Percentiles rank a stretch among this genome's conserved stretches.
Conservation (phyloP, 495 filamentous ascomycete species). For the Daldinia concentrica region DNA sequence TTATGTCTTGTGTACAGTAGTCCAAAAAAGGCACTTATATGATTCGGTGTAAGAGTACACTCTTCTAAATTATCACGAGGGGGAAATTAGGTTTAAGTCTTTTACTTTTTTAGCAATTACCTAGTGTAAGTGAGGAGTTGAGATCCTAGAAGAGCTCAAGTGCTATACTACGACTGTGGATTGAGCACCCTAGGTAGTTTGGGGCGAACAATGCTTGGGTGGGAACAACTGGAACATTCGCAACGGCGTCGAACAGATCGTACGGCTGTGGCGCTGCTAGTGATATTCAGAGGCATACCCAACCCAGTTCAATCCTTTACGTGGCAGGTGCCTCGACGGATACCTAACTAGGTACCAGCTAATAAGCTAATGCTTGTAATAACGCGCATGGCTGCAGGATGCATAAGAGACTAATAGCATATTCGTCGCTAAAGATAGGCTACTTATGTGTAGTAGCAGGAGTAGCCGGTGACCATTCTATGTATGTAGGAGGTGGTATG, state of each 20-base stretch:
- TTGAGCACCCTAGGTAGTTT: neutral
- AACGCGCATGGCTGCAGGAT: conserved; percentile 27
- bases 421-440: conserved; percentile 34
- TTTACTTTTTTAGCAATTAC: neutral
- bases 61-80: neutral
- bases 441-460: neutral
- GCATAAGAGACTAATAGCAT: conserved; percentile 26
- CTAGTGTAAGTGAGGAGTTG: neutral
- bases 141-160: neutral
- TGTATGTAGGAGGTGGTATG: no score
- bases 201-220: neutral
- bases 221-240: conserved; percentile 7
- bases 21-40: neutral
- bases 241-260: neutral
- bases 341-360: conserved; percentile 30
- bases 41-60: neutral
- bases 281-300: conserved; percentile 23
- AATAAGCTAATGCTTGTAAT: conserved; percentile 34
- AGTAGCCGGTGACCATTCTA: no score
- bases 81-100: conserved; percentile 10
- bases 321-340: conserved; percentile 15
- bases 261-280: conserved; percentile 28
- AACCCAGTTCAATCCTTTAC: conserved; percentile 30
- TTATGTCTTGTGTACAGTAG: neutral
- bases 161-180: neutral